These are phyloP conservation scores for Xylaria castorea DNA, from an alignment of 495 filamentous ascomycete genomes.

Conservation along the genomic window DNA sequence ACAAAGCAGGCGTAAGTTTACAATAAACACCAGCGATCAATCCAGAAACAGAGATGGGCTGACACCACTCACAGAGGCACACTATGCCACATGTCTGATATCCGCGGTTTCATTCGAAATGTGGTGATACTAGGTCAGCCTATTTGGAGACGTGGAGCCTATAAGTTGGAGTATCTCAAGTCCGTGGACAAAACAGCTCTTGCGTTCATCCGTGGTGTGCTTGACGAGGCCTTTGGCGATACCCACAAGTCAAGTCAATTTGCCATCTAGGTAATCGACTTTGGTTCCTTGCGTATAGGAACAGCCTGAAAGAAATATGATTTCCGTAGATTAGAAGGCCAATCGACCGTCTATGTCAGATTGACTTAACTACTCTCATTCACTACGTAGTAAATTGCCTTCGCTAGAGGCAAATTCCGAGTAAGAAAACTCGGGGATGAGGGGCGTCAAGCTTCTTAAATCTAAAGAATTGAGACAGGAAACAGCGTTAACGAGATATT, in stretches of 20 bases:
- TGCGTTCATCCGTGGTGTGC: background rate
- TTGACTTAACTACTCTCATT: background rate
- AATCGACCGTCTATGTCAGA: background rate
- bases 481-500: background rate
- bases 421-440: background rate
- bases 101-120: background rate
- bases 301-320: background rate
- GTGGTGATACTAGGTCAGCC: background rate
- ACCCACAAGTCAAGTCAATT: background rate
- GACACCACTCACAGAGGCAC: slow-evolving; percentile 1
- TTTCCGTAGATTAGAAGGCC: background rate
- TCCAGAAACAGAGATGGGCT: background rate
- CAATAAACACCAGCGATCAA: slow-evolving; percentile 19
- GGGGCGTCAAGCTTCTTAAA: background rate
- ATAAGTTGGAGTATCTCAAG: background rate
- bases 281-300: slow-evolving; percentile 1
- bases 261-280: background rate
- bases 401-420: background rate
- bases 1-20: slow-evolving; percentile 13
- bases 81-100: slow-evolving; percentile 4
- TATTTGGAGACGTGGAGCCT: background rate
- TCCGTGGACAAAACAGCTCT: background rate
- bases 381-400: no score
- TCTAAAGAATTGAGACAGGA: background rate
- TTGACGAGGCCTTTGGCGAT: background rate